Evolutionary conservation across 73 alveolate species (phyloP).

Genomic region (Tetrahymena malaccensis): DNA sequence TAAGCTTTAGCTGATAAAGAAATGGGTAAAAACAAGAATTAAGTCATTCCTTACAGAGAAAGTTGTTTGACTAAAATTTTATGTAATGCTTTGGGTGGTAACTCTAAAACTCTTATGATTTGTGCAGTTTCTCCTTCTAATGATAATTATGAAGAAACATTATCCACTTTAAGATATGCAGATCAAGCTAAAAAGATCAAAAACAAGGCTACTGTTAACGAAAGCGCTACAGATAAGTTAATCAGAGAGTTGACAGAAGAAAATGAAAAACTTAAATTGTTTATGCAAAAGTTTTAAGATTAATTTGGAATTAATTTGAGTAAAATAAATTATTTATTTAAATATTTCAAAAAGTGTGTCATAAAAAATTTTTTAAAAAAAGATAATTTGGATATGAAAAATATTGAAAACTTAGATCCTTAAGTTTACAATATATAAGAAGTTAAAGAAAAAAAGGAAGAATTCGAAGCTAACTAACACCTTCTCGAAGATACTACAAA

Average conservation of each 20-base stretch:
- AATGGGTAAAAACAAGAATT: constrained; percentile 68
- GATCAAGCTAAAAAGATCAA: constrained; percentile 92
- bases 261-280: constrained; percentile 66
- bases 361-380: not conserved
- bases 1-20: constrained; percentile 89
- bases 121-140: constrained; percentile 98
- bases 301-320: constrained; percentile 19
- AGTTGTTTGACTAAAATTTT: constrained; percentile 94
- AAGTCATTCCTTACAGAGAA: constrained; percentile 97
- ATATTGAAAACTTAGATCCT: not conserved
- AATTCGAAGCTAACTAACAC: constrained; percentile 43
- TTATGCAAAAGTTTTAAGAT: constrained; percentile 28
- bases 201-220: constrained; percentile 88
- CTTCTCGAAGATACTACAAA: constrained; percentile 52
- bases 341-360: not conserved
- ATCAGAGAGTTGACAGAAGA: constrained; percentile 81
- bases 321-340: constrained; percentile 34
- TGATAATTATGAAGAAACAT: constrained; percentile 95
- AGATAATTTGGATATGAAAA: not conserved
- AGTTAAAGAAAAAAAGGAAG: constrained; percentile 37
- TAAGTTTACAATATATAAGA: not conserved
- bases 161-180: constrained; percentile 96
- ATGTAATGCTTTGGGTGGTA: constrained; percentile 98
- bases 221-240: constrained; percentile 79
- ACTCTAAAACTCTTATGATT: constrained; percentile 97